Conservation (phyloP, 495 filamentous ascomycete genomes). For the Neurospora intermedia region DNA sequence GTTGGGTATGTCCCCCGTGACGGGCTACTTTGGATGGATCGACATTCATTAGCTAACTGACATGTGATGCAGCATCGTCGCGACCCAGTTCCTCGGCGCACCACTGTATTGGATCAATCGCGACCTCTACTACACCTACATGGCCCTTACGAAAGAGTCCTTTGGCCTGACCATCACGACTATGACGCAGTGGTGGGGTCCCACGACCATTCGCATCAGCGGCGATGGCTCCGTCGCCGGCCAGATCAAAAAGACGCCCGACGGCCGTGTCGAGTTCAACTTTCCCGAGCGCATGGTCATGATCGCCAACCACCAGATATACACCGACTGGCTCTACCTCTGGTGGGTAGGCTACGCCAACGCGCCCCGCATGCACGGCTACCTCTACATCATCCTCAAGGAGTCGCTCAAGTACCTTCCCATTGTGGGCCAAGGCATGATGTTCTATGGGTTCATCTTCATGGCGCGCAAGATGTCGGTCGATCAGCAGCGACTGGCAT, state of each 20-base stretch:
- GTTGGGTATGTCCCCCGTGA: slow-evolving; percentile 25
- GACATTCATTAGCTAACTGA: background rate
- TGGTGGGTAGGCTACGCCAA: slow-evolving; percentile 80
- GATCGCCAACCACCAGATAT: slow-evolving; percentile 82
- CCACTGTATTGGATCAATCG: slow-evolving; percentile 60
- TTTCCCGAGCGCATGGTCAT: slow-evolving; percentile 70
- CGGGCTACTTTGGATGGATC: slow-evolving; percentile 4
- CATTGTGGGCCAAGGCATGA: slow-evolving; percentile 66
- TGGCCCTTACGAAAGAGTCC: slow-evolving; percentile 64
- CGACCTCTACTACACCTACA: slow-evolving; percentile 65
- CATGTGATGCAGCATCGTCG: slow-evolving; percentile 39
- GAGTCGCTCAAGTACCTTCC: slow-evolving; percentile 72
- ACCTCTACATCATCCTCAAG: slow-evolving; percentile 76
- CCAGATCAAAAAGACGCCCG: slow-evolving; percentile 50
- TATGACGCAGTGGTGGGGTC: slow-evolving; percentile 74
- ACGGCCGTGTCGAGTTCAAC: slow-evolving; percentile 58
- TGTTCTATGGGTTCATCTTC: slow-evolving; percentile 77
- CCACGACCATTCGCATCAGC: slow-evolving; percentile 63
- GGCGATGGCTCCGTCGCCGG: slow-evolving; percentile 63
- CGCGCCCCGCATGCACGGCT: slow-evolving; percentile 58
- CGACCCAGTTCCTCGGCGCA: slow-evolving; percentile 55
- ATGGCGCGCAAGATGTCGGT: slow-evolving; percentile 73
- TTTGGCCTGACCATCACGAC: slow-evolving; percentile 65
- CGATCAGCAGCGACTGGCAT: slow-evolving; percentile 58
- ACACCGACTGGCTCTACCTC: slow-evolving; percentile 81